Evolutionary conservation across 2,329 filamentous ascomycete species (phyloP).

Genomic region (Cladophialophora bantiana): DNA sequence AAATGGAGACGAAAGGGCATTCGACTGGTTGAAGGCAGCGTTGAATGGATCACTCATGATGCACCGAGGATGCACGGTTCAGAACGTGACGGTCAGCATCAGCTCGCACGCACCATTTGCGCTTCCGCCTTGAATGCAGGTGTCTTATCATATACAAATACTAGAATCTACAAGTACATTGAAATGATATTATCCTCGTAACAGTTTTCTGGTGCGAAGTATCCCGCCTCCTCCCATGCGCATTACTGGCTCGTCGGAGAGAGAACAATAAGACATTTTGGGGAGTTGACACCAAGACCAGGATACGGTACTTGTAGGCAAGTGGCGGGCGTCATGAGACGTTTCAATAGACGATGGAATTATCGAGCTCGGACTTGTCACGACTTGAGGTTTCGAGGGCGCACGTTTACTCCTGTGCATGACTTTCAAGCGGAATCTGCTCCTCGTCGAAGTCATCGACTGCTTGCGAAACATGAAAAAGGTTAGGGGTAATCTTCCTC

Average conservation of each 20-base stretch:
- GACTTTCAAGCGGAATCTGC: not conserved
- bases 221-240: not conserved
- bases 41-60: constrained; percentile 8
- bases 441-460: not conserved
- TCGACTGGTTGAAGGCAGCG: constrained; percentile 42
- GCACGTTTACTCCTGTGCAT: not conserved
- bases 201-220: not conserved
- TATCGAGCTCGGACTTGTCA: not conserved
- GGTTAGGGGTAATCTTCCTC: not conserved
- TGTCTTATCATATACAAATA: not conserved
- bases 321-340: not conserved
- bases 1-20: constrained; percentile 46
- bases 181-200: not conserved
- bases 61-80: constrained; percentile 12
- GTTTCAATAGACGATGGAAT: not conserved
- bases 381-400: not conserved
- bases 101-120: not conserved
- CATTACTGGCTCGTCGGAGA: not conserved
- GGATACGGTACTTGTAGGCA: not conserved
- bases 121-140: not conserved
- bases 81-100: constrained; percentile 7
- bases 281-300: not conserved
- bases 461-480: not conserved
- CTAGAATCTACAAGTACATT: not conserved
- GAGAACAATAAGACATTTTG: not conserved